Evolutionary conservation across 2,329 filamentous ascomycete genomes (phyloP), one percentile per base, ranked within the genome.

Genomic region (Fusarium sarcochroum): DNA sequence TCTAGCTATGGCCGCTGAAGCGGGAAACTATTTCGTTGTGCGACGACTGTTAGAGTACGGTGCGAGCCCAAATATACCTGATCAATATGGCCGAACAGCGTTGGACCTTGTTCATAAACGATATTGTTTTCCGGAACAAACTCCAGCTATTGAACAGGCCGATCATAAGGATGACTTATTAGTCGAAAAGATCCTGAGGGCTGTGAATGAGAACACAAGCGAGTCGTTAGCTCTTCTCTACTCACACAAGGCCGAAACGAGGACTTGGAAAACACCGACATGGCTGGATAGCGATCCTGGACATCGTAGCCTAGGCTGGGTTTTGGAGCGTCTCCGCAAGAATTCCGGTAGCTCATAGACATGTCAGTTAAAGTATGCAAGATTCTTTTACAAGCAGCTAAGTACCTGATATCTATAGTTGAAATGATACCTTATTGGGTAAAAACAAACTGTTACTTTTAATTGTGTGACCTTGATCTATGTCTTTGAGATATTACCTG

Each of bases 131-230:
- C 53, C 53, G 1, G 53, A 57, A 13, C 11, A 4, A 9, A 21
- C 53, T 20, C 35, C 48, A 0, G 46, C 46, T 9, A 4, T 53
- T 3, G n/a, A 20, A 10, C 25, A 42, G 13, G 47, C 15, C 20
- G 37, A 57, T 35, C 2, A 14, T 15, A 23, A n/a, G 2, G 53
- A 52, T 42, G 53, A 42, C 27, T 20, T 34, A 14, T 8, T 14
- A 5, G 20, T 57, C 3, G 15, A n/a, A 9, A 53, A 15, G 35
- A 15, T 53, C 5, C 3, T 57, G 10, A 41, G 14, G 1, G 53
- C 37, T 14, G 35, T 32, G 4, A 57, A 57, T 34, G 53, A 57
- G 20, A 57, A 57, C 10, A 57, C 53, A n/a, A 15, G 20, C 4
- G 46, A 57, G 46, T 7, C 41, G 14, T 10, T 38, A 20, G 30